Evolutionary conservation across 2,329 filamentous ascomycete genomes (phyloP), one percentile per base, ranked within the genome.

Genomic region (Beauveria scarabaeidicola): DNA sequence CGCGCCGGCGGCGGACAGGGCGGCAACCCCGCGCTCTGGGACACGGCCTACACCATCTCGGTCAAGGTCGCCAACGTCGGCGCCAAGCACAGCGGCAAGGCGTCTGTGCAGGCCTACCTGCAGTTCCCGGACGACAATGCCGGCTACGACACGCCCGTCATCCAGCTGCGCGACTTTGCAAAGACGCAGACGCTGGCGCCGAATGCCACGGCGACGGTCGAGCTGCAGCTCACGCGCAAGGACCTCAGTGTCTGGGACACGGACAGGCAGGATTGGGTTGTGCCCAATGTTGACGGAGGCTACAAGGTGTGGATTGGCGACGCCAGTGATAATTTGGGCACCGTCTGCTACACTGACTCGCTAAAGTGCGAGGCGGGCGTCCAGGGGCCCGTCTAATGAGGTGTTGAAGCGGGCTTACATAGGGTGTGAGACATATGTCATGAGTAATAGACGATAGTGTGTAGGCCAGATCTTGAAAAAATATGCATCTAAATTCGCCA

Each of bases 231-330:
- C 59, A 88, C 81, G 7, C 79, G 88, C 60, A 82, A 86, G 66
- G 88, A 91, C 68, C 60, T 91, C 59, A 90, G 87, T 64, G 86
- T 89, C 50, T 91, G 88, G 88, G 86, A 88, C 68, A 80, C 83
- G 0, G 71, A 75, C 6, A 69, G 74, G 44, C 87, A 90, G 73
- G 89, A 90, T 64, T 91, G 88, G 88, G 78, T 84, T 1, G 69
- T 79, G 9, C 75, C 74, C 5, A 66, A 63, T 1, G 66, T 72
- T 1, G 66, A 72, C 36, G 74, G 74, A 2, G 64, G 60, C 21
- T 77, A 75, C 47, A 72, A 66, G 59, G 63, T 76, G 7, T 77
- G 74, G 74, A 48, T 77, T 29, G 75, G 75, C 0, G 67, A 66
- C 17, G 70, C 74, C 0, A 75, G 73, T 51, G 74, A 76, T 59